Evolutionary conservation across 345 rosid genomes (phyloP).

Genomic region (Moricandia moricandioides): DNA sequence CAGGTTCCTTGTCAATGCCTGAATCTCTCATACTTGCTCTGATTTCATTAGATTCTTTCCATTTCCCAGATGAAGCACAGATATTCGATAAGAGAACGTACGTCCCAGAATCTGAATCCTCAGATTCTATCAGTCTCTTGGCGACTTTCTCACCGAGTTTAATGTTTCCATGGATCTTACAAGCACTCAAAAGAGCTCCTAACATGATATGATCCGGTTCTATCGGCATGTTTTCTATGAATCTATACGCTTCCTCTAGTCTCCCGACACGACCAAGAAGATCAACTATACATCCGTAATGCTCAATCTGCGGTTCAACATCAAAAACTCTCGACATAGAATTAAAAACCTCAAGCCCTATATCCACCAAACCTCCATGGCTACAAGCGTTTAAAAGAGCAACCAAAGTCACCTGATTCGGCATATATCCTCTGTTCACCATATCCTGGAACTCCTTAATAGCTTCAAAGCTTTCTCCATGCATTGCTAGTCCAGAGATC

Average conservation of each 20-base stretch:
- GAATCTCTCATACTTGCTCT: constrained; percentile 54
- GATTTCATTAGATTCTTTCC: constrained; percentile 53
- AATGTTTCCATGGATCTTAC: constrained; percentile 54
- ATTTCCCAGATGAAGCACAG: constrained; percentile 55
- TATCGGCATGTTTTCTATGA: constrained; percentile 43
- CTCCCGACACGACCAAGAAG: constrained; percentile 58
- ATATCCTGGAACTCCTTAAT: constrained; percentile 42
- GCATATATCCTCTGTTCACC: constrained; percentile 40
- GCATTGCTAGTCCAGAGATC: constrained; percentile 60
- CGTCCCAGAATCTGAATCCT: constrained; percentile 53
- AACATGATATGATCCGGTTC: constrained; percentile 60
- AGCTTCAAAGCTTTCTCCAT: constrained; percentile 53
- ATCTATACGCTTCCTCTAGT: constrained; percentile 48
- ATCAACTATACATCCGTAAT: constrained; percentile 64
- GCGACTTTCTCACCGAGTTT: constrained; percentile 51
- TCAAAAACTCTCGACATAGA: constrained; percentile 51
- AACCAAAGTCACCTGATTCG: too few species aligned
- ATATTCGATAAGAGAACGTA: constrained; percentile 50
- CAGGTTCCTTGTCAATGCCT: constrained; percentile 63
- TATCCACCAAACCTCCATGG: constrained; percentile 59
- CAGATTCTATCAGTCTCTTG: constrained; percentile 39
- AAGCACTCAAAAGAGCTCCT: constrained; percentile 62
- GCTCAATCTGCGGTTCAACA: constrained; percentile 57
- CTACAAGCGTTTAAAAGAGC: constrained; percentile 56
- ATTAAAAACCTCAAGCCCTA: constrained; percentile 50